Base-by-base conservation (phyloP, 2,329 filamentous ascomycete species). In the Pezicula carpinea region DNA sequence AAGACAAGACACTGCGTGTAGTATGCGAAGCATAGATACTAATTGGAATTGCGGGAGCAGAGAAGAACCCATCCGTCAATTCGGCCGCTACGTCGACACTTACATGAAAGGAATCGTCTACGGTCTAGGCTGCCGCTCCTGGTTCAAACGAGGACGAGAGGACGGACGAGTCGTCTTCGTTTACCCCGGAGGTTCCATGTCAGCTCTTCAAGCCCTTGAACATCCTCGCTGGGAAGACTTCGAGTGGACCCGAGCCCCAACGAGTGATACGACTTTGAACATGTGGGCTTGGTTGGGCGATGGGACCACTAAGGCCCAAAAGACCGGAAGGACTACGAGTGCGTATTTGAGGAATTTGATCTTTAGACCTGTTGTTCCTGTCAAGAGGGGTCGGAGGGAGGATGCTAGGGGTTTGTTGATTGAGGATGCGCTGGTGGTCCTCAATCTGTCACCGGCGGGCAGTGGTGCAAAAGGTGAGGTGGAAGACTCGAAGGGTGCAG, bases 211-310 rank as follows among this genome's bases (percentile, higher is more conserved):
- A 52, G 55, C 55, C 5, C 70, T 76, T 50, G 61, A 68, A 11
- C 67, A 76, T 19, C 74, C 74, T 1, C 59, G 74, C 8, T 77
- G 74, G 72, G 75, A 78, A 55, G 75, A 79, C 42, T 78, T 66
- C 43, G 3, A 39, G 13, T 26, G 23, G 23, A 26, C 23, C 11
- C 23, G 23, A 8, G 23, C 23, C 2, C 7, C 7, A 10, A 14
- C 14, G 4, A 19, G 17, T 17, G 14, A 39, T 18, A 39, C 17
- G 11, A 18, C 5, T 22, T 14, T 17, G 13, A 39, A 39, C 11
- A 17, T 19, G 35, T 39, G 17, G n/a, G 35, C 35, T 18, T 39
- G 35, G 35, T 22, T 39, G 4, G 35, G 35, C 6, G 35, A 39
- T 39, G 35, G 35, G n/a, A 17, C n/a, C 8, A 36, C 33, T 7